These are phyloP conservation scores for Gastroboletus turbinatus DNA, from an alignment of 1,284 basidiomycete genomes.

Conservation along the genomic window DNA sequence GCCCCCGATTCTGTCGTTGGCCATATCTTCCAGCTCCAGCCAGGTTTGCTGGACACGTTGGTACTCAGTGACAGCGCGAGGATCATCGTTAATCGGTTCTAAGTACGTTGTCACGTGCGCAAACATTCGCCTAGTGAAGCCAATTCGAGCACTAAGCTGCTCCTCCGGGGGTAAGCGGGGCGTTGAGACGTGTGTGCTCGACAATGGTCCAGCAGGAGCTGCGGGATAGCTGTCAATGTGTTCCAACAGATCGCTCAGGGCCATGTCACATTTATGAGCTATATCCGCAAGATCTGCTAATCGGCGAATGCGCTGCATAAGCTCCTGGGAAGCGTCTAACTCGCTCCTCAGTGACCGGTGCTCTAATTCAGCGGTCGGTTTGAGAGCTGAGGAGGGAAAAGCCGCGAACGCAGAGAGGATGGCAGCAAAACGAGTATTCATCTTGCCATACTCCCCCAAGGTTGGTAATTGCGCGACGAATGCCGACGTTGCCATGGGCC, in stretches of 20 bases:
- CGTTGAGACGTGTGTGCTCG: slow-evolving; percentile 47
- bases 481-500: slow-evolving; percentile 38
- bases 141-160: slow-evolving; percentile 59
- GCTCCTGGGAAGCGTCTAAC: slow-evolving; percentile 46
- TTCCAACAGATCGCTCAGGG: slow-evolving; percentile 77
- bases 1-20: slow-evolving; percentile 58
- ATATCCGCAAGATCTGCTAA: slow-evolving; percentile 52
- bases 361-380: slow-evolving; percentile 50
- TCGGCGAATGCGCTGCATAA: slow-evolving; percentile 51
- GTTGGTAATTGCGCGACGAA: slow-evolving; percentile 53
- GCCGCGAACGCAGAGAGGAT: slow-evolving; percentile 46
- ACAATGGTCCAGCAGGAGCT: slow-evolving; percentile 50
- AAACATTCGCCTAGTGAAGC: slow-evolving; percentile 57
- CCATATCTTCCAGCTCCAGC: slow-evolving; percentile 79
- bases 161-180: slow-evolving; percentile 53
- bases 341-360: slow-evolving; percentile 61
- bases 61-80: slow-evolving; percentile 56
- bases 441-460: slow-evolving; percentile 42
- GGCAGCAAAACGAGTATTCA: slow-evolving; percentile 46
- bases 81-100: slow-evolving; percentile 49
- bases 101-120: slow-evolving; percentile 46
- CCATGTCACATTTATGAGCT: slow-evolving; percentile 61
- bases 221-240: slow-evolving; percentile 77
- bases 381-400: slow-evolving; percentile 46
- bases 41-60: slow-evolving; percentile 72